phyloP scores from a whole-genome alignment of 2,329 filamentous ascomycete genomes.

The Bimuria novae-zelandiae region DNA sequence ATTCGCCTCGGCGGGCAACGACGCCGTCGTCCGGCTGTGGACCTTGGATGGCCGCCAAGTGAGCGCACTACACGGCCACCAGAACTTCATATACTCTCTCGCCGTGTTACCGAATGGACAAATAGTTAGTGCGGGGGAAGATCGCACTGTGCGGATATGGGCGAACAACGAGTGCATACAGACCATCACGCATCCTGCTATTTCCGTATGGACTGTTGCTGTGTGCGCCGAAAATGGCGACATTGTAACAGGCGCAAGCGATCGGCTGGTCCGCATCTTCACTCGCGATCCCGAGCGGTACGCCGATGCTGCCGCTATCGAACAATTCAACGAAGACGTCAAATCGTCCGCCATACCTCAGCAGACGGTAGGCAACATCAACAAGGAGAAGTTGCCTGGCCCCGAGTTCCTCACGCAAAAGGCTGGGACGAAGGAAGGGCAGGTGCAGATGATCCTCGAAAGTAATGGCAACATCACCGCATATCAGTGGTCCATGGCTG shows the following conservation, averaged over 20 bases:
- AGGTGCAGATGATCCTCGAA: constrained; percentile 89
- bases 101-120: constrained; percentile 79
- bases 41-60: constrained; percentile 77
- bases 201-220: constrained; percentile 95
- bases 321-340: constrained; percentile 80
- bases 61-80: constrained; percentile 81
- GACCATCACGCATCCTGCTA: constrained; percentile 95
- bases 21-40: constrained; percentile 87
- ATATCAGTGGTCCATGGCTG: constrained; percentile 77
- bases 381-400: constrained; percentile 89
- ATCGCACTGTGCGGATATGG: constrained; percentile 93
- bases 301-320: constrained; percentile 69
- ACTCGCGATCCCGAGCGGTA: constrained; percentile 71
- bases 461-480: constrained; percentile 80
- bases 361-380: constrained; percentile 75
- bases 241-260: constrained; percentile 91
- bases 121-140: constrained; percentile 88
- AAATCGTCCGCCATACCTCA: constrained; percentile 84
- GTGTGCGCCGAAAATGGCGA: constrained; percentile 81
- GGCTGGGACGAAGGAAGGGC: constrained; percentile 91
- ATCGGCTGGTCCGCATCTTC: constrained; percentile 83
- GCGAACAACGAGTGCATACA: constrained; percentile 81
- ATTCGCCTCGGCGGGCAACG: constrained; percentile 95
- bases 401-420: constrained; percentile 83
- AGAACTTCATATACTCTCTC: constrained; percentile 92